These are phyloP conservation scores for Corniculantispora saksenae DNA, from an alignment of 2,329 filamentous ascomycete genomes.

Conservation along the genomic window DNA sequence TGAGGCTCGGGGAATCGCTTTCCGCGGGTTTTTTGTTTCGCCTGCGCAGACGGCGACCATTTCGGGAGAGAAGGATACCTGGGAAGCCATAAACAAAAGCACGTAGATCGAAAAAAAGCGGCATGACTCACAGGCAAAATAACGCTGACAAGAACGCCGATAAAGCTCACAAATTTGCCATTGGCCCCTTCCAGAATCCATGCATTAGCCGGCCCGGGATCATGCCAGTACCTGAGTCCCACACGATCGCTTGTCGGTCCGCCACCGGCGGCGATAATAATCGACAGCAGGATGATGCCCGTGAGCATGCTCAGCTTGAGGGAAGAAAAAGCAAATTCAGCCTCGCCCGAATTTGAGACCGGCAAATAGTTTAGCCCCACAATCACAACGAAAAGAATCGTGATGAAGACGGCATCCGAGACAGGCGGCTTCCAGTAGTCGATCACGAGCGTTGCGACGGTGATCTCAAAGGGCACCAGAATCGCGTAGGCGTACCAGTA, in stretches of 20 bases:
- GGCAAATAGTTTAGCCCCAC: conserved; percentile 1
- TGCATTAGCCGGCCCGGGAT: conserved; percentile 1
- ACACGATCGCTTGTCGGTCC: neutral
- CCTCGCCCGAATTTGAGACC: conserved; percentile 8
- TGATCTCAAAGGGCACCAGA: conserved; percentile 1
- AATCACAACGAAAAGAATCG: neutral
- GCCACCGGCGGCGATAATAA: neutral
- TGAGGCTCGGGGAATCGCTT: conserved; percentile 4
- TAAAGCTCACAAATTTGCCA: conserved; percentile 1
- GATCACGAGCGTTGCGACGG: neutral
- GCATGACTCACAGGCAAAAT: neutral
- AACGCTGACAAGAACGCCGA: neutral
- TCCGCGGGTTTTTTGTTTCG: conserved; percentile 6
- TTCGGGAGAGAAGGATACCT: conserved; percentile 2
- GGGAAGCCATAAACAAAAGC: conserved; percentile 39
- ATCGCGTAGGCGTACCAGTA: conserved; percentile 15
- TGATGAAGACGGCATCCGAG: neutral
- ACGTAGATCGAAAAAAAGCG: conserved; percentile 33
- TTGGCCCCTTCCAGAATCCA: neutral
- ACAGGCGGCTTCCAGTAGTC: conserved; percentile 1
- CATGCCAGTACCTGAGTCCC: conserved; percentile 3
- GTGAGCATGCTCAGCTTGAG: conserved; percentile 1
- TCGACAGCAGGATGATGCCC: neutral
- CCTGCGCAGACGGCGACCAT: conserved; percentile 13
- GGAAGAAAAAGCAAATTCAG: neutral